Evolutionary conservation across 1,284 basidiomycete genomes (phyloP), one percentile per base, ranked within the genome.

Genomic region (Mycena citricolor): DNA sequence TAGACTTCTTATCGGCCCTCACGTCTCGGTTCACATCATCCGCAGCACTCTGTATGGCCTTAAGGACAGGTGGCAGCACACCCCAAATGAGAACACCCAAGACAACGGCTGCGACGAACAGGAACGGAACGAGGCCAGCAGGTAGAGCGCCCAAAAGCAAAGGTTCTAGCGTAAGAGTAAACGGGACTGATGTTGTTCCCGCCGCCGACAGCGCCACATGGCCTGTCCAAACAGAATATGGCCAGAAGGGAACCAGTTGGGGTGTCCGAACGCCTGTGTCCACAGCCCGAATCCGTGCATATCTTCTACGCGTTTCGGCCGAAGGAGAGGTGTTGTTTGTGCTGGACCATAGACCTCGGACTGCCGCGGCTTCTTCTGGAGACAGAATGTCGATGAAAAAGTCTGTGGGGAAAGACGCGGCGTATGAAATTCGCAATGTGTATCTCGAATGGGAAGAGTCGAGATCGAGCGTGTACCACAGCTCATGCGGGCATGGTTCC

Each of bases 341-440:
- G 57, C 45, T 16, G 57, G 42, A 17, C n/a, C 48, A 32, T 16
- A 41, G 17, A 22, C 25, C 28, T 31, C 40, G 31, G 16, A 43
- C 28, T 1, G 44, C 37, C 10, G 43, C 33, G 32, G 42, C 46
- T 24, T 24, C 31, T n/a, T 20, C 8, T 0, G 65, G 63, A 33
- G 69, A 54, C 48, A 68, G 67, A 10, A 76, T 57, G 42, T 65
- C 54, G 20, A 79, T 61, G 22, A 52, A 51, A 40, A 78, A 68
- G 31, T 74, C 67, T 30, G 68, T 66, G 35, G 77, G 74, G 31
- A 86, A 83, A 12, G 70, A 81, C 40, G 82, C 83, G 21, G 81
- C 73, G 76, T 77, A 85, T 25, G 83, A 86, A 13, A 82, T 47
- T 26, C 82, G 67, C 23, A 85, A 62, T 1, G 82, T 83, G 55